These are phyloP conservation scores for Nitzschia palea DNA, from an alignment of 108 stramenopile species.

Conservation along the genomic window DNA sequence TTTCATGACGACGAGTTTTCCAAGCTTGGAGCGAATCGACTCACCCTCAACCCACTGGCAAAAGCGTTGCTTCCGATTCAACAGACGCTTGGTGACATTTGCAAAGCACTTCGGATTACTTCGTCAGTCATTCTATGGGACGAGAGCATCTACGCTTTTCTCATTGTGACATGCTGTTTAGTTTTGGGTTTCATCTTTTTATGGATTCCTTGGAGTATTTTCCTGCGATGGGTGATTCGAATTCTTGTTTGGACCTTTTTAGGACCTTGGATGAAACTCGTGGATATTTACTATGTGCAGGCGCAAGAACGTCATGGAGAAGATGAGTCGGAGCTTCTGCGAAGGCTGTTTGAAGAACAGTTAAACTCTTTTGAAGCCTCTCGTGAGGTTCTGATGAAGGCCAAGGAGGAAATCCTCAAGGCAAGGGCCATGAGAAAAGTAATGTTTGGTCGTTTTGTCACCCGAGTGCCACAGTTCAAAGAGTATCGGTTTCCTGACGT, in stretches of 20 bases:
- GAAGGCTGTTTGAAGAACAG: constrained; percentile 13
- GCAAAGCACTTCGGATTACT: constrained; percentile 38
- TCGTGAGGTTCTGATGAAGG: constrained; percentile 7
- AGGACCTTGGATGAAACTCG: constrained; percentile 79
- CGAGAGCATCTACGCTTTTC: constrained; percentile 48
- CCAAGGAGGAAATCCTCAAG: constrained; percentile 44
- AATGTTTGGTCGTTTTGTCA: constrained; percentile 48
- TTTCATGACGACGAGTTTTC: constrained; percentile 2
- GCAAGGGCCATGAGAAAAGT: constrained; percentile 54
- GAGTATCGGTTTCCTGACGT: constrained; percentile 58
- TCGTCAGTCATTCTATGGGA: constrained; percentile 55
- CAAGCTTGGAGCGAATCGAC: not conserved
- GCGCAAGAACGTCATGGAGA: constrained; percentile 2
- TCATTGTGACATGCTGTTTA: constrained; percentile 44
- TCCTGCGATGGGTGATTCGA: constrained; percentile 53
- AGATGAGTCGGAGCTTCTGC: constrained; percentile 2
- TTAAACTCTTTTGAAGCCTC: not conserved
- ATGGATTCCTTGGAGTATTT: constrained; percentile 55
- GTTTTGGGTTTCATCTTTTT: constrained; percentile 40
- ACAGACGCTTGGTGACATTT: constrained; percentile 29
- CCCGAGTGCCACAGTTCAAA: constrained; percentile 33
- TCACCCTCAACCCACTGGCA: constrained; percentile 16
- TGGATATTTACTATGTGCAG: constrained; percentile 46
- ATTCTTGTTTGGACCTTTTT: constrained; percentile 52
- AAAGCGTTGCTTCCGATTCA: constrained; percentile 51